phyloP scores from a whole-genome alignment of 345 rosid species.

The Tarenaya hassleriana region DNA sequence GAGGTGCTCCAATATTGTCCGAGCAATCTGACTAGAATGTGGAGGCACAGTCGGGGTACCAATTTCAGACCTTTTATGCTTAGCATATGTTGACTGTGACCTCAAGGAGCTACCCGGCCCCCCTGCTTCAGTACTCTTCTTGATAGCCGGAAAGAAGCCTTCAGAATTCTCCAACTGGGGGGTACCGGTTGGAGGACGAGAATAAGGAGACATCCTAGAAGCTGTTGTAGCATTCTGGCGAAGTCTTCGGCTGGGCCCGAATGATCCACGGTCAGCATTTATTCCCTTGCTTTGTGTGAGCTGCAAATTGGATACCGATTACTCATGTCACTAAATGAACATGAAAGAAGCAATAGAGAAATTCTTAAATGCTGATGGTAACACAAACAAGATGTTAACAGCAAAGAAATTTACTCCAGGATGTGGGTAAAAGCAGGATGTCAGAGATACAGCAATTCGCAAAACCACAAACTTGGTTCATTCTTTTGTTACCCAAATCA shows the following conservation, averaged over 20 bases:
- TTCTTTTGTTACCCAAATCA: not conserved
- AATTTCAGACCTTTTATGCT: conserved; percentile 34
- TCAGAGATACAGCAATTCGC: conserved; percentile 9
- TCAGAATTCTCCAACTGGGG: conserved; percentile 34
- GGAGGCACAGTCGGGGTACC: conserved; percentile 50
- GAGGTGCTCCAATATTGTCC: conserved; percentile 72
- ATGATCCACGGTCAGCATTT: conserved; percentile 45
- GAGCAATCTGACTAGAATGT: conserved; percentile 75
- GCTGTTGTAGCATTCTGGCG: conserved; percentile 34
- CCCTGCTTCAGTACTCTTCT: conserved; percentile 42
- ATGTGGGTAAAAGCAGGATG: conserved; percentile 7
- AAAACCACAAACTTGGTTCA: not conserved
- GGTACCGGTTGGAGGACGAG: conserved; percentile 30
- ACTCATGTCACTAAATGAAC: conserved; percentile 11
- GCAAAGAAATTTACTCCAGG: conserved; percentile 10
- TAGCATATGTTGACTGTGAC: conserved; percentile 29
- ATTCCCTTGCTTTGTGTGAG: conserved; percentile 32
- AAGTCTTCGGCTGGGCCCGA: conserved; percentile 65
- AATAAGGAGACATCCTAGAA: conserved; percentile 36
- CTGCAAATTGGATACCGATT: conserved; percentile 26
- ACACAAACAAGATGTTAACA: conserved; percentile 6
- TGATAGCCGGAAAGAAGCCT: conserved; percentile 28
- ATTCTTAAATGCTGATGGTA: not conserved
- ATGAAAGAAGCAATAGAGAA: conserved; percentile 1
- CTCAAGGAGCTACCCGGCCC: conserved; percentile 33